Conservation (phyloP, 306 rosid species). For the Cucurbita pepo region DNA sequence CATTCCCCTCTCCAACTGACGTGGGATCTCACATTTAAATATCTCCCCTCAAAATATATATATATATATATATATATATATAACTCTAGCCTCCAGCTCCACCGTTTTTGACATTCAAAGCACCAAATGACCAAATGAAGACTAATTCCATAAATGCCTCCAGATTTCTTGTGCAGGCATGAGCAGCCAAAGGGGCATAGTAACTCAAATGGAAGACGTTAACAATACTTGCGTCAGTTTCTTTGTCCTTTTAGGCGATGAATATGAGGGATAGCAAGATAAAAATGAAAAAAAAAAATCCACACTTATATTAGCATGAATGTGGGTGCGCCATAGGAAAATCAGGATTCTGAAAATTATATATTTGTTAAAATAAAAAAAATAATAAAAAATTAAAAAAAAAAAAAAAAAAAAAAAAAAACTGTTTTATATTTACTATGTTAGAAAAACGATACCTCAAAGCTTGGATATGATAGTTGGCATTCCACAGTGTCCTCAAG, state of each 20-base stretch:
- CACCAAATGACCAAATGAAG: background rate
- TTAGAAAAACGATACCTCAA: constrained; percentile 42
- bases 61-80: background rate
- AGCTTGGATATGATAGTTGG: constrained; percentile 44
- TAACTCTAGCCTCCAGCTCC: background rate
- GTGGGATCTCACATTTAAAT: too few species aligned
- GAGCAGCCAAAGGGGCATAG: background rate
- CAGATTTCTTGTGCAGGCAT: background rate
- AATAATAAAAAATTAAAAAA: background rate
- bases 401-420: background rate
- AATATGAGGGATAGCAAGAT: background rate
- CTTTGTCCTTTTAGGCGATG: background rate
- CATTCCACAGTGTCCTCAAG: constrained; percentile 54
- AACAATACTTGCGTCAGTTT: background rate
- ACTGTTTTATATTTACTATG: background rate
- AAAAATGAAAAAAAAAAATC: background rate
- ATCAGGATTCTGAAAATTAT: background rate
- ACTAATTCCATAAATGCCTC: background rate
- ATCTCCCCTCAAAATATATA: background rate
- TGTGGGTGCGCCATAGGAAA: background rate
- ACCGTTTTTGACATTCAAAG: background rate
- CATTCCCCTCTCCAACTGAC: too few species aligned
- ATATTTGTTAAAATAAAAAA: background rate
- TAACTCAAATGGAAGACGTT: background rate
- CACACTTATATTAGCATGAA: background rate